Conservation (phyloP, 1,284 basidiomycete genomes). For the Taiwanofungus camphoratus region DNA sequence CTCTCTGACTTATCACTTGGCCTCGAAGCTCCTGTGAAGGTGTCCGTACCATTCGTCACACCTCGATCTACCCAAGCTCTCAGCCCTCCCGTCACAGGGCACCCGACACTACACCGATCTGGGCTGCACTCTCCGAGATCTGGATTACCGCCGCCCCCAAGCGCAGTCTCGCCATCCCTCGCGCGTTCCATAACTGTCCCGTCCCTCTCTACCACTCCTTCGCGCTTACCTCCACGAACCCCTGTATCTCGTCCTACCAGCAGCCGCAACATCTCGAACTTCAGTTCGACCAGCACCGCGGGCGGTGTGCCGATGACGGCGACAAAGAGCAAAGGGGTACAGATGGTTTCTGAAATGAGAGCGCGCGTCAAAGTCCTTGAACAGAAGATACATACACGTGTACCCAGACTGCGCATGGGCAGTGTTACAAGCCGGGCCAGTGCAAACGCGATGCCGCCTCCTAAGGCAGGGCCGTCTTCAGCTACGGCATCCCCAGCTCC, state of each 20-base stretch:
- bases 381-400: constrained; percentile 79
- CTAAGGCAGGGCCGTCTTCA: constrained; percentile 18
- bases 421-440: constrained; percentile 54
- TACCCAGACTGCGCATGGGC: constrained; percentile 73
- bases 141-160: constrained; percentile 35
- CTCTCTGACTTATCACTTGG: constrained; percentile 51
- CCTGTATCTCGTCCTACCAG: constrained; percentile 39
- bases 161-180: constrained; percentile 35
- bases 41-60: constrained; percentile 23
- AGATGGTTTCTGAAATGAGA: constrained; percentile 86
- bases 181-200: constrained; percentile 56
- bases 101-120: constrained; percentile 45
- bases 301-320: constrained; percentile 31
- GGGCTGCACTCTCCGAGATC: constrained; percentile 44
- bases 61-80: constrained; percentile 17
- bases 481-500: constrained; percentile 21
- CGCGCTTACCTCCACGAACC: constrained; percentile 40
- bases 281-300: constrained; percentile 39
- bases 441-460: constrained; percentile 31
- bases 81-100: constrained; percentile 33
- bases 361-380: constrained; percentile 74
- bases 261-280: constrained; percentile 37
- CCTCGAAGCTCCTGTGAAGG: constrained; percentile 33
- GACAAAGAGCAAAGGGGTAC: constrained; percentile 72
- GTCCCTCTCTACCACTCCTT: constrained; percentile 37